Evolutionary conservation across 1,284 basidiomycete genomes (phyloP), one percentile per base, ranked within the genome.

Genomic region (Tilletia walkeri): DNA sequence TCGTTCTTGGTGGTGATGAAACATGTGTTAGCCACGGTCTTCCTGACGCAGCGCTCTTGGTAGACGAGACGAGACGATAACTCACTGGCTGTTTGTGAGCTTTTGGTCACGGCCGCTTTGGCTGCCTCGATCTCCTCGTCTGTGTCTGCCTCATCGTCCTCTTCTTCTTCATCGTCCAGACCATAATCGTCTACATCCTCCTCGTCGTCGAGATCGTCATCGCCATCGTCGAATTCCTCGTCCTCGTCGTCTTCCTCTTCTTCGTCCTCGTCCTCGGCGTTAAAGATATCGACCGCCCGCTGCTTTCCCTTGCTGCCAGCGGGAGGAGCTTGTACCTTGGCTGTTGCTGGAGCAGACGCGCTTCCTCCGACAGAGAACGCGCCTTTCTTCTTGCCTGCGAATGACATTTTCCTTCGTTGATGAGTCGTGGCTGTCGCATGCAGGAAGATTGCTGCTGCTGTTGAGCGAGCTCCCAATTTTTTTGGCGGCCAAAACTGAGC

Each of bases 21-120:
- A 47, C 3, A 45, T 63, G 59, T 5, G 41, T 36, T 4, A 38
- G 61, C 45, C 16, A 47, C 34, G 7, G n/a, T 14, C 24, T 30
- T 30, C 24, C 24, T 30, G 24, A 30, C 24, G 24, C 24, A 14
- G 48, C 16, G 16, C 7, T 18, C 36, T 34, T 7, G 47, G 18
- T 10, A 18, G 10, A 24, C 14, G 24, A 30, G 24, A 30, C 24
- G 24, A 30, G 24, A n/a, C 10, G 3, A 12, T 48, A 38, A 75
- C 74, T 67, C 73, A 75, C 75, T 81, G 53, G 72, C 71, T 0
- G 80, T 81, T 72, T 80, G 78, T 36, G 77, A 78, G 73, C 79
- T 78, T 63, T 75, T 76, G 49, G 74, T 65, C 2, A 70, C 72
- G 2, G 69, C 69, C n/a, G 70, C 73, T 56, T 76, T 76, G 59